Base-by-base conservation (phyloP, 164 flowering plant species). In the Aristolochia contorta region DNA sequence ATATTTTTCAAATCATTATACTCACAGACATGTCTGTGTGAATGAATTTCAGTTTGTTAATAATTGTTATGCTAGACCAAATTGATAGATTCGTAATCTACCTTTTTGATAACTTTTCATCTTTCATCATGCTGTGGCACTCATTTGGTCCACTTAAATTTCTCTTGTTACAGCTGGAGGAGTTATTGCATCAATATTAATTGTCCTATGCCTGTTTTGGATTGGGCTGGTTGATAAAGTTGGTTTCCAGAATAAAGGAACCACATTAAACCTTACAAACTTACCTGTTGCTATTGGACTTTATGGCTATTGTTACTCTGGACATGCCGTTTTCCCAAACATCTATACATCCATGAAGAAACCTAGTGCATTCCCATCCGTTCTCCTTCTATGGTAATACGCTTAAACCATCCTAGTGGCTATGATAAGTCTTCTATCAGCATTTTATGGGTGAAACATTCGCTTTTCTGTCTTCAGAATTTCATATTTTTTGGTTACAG, bases 261-360 rank as follows among this genome's bases (percentile, higher is more conserved):
- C 82, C 23, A 19, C 75, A 10, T 72, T 94, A 47, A 83, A 88
- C 72, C 83, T 88, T 25, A 53, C 78, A 18, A 80, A 80, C 59
- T 83, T 94, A 66, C 96, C 99, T 25, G 97, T 94, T 53, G 96
- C 99, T 12, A 73, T 94, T 72, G 99, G 99, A 57, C 88, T 91
- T 43, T 94, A 85, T 68, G 97, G 97, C 4, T 93, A 76, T 70
- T 93, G 99, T 75, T 91, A 86, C 61, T 85, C 99, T 3, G 99
- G 97, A 21, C 99, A 93, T 75, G 97, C 99, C 22, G 95, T 91
- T 62, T 86, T 91, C 59, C 99, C 99, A n/a, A 93, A 91, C 71
- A 88, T 94, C 53, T 94, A 94, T 63, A 81, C 86, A 23, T 94
- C 99, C 21, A 84, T 94, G 97, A 87, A 79, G 47, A 82, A 83